These are phyloP conservation scores for Umbelopsis sp. DNA, from an alignment of 371 early-diverging fungal genomes.

Conservation along the genomic window DNA sequence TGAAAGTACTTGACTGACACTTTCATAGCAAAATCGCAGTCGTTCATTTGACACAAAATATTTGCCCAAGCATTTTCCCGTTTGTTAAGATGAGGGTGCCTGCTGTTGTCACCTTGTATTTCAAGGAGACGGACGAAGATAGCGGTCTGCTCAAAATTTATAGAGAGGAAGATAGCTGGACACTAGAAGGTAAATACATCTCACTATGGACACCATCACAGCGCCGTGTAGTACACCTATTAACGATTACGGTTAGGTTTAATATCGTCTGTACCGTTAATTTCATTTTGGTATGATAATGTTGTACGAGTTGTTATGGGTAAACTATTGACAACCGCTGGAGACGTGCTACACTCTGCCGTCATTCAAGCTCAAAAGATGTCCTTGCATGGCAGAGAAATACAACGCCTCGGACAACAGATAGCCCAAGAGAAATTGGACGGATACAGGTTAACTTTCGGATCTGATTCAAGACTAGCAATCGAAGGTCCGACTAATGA, in stretches of 20 bases:
- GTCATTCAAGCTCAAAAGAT: constrained; percentile 49
- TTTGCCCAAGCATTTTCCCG: constrained; percentile 57
- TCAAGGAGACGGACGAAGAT: constrained; percentile 52
- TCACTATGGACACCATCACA: not conserved
- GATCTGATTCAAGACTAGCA: not conserved
- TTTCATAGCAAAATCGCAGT: constrained; percentile 57
- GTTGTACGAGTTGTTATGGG: constrained; percentile 61
- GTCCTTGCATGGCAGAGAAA: constrained; percentile 44
- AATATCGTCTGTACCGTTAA: constrained; percentile 62
- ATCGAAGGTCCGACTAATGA: constrained; percentile 7
- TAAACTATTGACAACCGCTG: constrained; percentile 56
- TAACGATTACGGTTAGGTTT: constrained; percentile 35
- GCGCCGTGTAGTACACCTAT: not conserved
- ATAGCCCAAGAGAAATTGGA: constrained; percentile 49
- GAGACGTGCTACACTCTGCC: constrained; percentile 63
- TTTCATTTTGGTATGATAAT: constrained; percentile 71
- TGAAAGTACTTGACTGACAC: not conserved
- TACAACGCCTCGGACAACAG: constrained; percentile 46
- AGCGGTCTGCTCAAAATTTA: constrained; percentile 58
- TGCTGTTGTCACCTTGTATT: constrained; percentile 56
- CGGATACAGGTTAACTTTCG: constrained; percentile 36
- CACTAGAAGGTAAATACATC: constrained; percentile 49
- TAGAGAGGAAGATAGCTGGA: constrained; percentile 67
- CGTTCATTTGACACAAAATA: constrained; percentile 54
- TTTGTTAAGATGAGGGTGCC: constrained; percentile 53